Base-by-base conservation (phyloP, 495 filamentous ascomycete species). In the Viridothelium virens region DNA sequence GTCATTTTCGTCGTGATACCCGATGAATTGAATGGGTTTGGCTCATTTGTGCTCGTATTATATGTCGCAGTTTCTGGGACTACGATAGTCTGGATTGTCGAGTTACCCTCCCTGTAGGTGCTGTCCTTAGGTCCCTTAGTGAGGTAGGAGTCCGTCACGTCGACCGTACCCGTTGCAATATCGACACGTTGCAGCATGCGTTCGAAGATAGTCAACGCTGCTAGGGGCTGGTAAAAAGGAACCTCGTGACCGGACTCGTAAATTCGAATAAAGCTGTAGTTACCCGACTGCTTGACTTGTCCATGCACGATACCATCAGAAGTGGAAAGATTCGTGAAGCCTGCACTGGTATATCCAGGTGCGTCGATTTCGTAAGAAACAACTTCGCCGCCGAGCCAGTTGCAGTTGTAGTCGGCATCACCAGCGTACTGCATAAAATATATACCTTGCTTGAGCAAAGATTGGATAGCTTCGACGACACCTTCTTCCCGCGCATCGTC, bases 61-160 rank as follows among this genome's bases (percentile, higher is more conserved):
- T 67, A 67, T 2, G 65, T 67, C 14, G 36, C 56, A 38, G 36
- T 47, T n/a, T 38, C 39, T 3, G 56, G 53, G 10, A 63, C 39
- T 41, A 63, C 61, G 6, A 47, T 34, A 6, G 31, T 38, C 65
- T 67, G 65, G 3, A 67, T 46, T 12, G 65, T 67, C 62, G 65
- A 56, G 31, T 63, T 63, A 16, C 65, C 65, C 25, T 67, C 61
- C 3, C 14, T 9, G 44, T 79, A 73, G 3, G 76, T 80, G 3
- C 84, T 78, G 63, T 81, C 80, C 37, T 71, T 64, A 7, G 79
- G 74, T 7, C 87, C 87, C 5, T 77, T 78, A 5, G 82, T 87
- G 63, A 76, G 77, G 70, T 83, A 88, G 25, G 66, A 70, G 9
- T 74, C 71, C 3, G 82, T 74, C 67, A 84, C 73, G 38, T 82